These are phyloP conservation scores for Colletotrichum phormii DNA, from an alignment of 2,329 filamentous ascomycete genomes.

Conservation along the genomic window DNA sequence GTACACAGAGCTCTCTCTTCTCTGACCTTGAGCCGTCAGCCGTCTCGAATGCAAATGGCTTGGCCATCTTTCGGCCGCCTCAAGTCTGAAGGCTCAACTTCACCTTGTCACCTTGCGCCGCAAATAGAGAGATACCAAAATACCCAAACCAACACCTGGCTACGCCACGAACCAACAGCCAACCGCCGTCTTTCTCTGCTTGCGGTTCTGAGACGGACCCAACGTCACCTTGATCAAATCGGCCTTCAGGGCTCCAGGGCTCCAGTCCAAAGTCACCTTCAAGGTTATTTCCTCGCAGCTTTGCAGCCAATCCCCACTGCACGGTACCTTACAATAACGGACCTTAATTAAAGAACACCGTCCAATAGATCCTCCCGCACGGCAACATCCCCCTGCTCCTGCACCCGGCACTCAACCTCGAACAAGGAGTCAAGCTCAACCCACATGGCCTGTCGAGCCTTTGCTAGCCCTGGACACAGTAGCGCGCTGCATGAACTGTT, in stretches of 20 bases:
- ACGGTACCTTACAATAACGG: conserved; percentile 26
- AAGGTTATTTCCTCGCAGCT: not conserved
- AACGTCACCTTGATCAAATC: conserved; percentile 9
- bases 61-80: no score
- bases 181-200: not conserved
- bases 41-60: not conserved
- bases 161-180: not conserved
- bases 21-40: not conserved
- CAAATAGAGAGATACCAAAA: not conserved
- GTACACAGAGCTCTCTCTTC: not conserved
- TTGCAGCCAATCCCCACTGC: conserved; percentile 27
- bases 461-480: conserved; percentile 27
- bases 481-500: conserved; percentile 20
- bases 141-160: not conserved
- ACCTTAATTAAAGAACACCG: conserved; percentile 31
- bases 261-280: conserved; percentile 6
- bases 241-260: not conserved
- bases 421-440: conserved; percentile 29
- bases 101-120: not conserved
- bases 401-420: conserved; percentile 37
- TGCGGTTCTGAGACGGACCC: conserved; percentile 12
- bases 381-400: conserved; percentile 11
- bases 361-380: conserved; percentile 34
- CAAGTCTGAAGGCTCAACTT: not conserved
- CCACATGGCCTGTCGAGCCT: conserved; percentile 36